phyloP scores from a whole-genome alignment of 2,329 filamentous ascomycete species.

The Scedosporium aurantiacum region DNA sequence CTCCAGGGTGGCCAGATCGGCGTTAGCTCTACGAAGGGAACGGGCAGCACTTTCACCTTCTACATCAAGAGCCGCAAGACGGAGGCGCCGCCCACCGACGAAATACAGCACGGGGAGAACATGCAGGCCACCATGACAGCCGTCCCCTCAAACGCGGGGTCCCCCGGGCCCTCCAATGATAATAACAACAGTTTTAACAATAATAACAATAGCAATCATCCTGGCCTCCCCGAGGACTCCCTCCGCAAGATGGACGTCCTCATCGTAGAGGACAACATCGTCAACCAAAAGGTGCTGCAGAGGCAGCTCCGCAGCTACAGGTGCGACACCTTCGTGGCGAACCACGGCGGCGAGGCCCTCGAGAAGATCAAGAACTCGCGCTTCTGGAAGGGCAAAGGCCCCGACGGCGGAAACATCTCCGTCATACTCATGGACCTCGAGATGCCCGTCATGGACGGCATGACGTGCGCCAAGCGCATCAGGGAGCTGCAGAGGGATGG shows the following conservation, averaged over 20 bases:
- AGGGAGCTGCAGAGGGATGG: slow-evolving; percentile 54
- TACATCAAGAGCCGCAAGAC: slow-evolving; percentile 60
- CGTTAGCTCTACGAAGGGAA: slow-evolving; percentile 53
- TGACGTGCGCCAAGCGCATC: slow-evolving; percentile 60
- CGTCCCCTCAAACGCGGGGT: not conserved
- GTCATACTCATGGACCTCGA: slow-evolving; percentile 73
- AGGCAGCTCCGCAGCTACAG: slow-evolving; percentile 50
- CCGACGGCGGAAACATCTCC: slow-evolving; percentile 42
- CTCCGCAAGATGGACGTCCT: slow-evolving; percentile 40
- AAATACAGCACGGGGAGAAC: not conserved
- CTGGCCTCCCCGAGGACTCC: slow-evolving; percentile 9
- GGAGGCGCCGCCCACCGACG: slow-evolving; percentile 6
- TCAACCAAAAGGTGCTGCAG: slow-evolving; percentile 54
- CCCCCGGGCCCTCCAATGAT: too few relatives aligned
- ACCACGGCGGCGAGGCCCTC: slow-evolving; percentile 53
- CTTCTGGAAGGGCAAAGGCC: slow-evolving; percentile 41
- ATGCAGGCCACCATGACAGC: slow-evolving; percentile 18
- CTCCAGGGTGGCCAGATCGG: slow-evolving; percentile 70
- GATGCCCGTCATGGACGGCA: slow-evolving; percentile 76
- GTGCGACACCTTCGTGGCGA: slow-evolving; percentile 50
- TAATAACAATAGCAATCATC: not conserved
- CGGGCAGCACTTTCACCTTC: slow-evolving; percentile 66
- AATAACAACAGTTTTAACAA: too few relatives aligned
- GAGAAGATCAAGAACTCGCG: slow-evolving; percentile 44
- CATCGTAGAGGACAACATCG: slow-evolving; percentile 58